Evolutionary conservation across 2,329 filamentous ascomycete genomes (phyloP).

Genomic region (Orbilia quercus): DNA sequence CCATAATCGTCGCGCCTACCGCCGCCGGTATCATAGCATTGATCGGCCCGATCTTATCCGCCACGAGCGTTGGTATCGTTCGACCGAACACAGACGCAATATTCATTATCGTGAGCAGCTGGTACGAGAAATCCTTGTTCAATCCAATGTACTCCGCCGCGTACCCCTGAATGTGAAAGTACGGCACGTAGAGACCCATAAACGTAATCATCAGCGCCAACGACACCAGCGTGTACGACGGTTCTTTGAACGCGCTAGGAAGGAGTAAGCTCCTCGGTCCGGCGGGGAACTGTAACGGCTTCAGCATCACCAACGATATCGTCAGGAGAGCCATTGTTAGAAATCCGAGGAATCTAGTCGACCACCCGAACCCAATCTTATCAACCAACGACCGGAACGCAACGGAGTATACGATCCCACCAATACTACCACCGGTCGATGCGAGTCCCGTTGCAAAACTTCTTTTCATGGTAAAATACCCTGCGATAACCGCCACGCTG

Average conservation of each 20-base stretch:
- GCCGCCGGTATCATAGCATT: constrained; percentile 64
- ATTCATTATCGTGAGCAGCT: constrained; percentile 68
- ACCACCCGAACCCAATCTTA: constrained; percentile 63
- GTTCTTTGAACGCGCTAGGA: constrained; percentile 61
- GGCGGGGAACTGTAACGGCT: constrained; percentile 39
- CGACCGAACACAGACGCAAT: constrained; percentile 67
- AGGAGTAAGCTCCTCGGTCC: constrained; percentile 61
- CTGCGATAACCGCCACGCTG: constrained; percentile 63
- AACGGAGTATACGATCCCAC: constrained; percentile 64
- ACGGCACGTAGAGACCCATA: constrained; percentile 64
- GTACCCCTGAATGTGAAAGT: constrained; percentile 65
- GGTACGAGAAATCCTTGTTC: constrained; percentile 64
- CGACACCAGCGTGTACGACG: constrained; percentile 62
- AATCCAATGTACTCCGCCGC: constrained; percentile 64
- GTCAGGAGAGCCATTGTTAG: constrained; percentile 57
- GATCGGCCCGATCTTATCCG: constrained; percentile 64
- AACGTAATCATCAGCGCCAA: constrained; percentile 62
- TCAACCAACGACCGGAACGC: constrained; percentile 62
- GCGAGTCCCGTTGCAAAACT: constrained; percentile 65
- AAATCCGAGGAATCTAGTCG: constrained; percentile 63
- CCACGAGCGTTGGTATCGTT: constrained; percentile 66
- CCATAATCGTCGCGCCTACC: constrained; percentile 63
- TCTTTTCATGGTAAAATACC: constrained; percentile 64
- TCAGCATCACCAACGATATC: constrained; percentile 62
- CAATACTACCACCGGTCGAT: constrained; percentile 64